Base-by-base conservation (phyloP, 73 alveolate species). In the Paraurostyla sp. region DNA sequence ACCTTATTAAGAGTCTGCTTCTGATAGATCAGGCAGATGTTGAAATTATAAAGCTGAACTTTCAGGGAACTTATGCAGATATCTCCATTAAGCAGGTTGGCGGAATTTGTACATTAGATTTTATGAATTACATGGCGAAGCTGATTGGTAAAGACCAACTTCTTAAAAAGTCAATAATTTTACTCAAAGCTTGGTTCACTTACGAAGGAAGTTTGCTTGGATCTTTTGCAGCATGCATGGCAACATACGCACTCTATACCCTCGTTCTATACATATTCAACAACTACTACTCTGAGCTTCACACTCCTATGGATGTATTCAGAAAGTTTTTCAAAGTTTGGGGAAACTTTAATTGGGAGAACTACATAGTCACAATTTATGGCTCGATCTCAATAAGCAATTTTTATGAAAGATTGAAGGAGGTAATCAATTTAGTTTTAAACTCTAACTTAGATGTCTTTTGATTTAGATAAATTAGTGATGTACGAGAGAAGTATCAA, bases 171-270 rank as follows among this genome's bases (percentile, higher is more conserved):
- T 82, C 97, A 51, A 71, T 96, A 45, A 52, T 96, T 50, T 54
- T 96, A 52, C 65, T 93, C 58, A 96, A 96, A 87, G 95, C 98
- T 25, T 96, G 99, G 98, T 96, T 96, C 71, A 84, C 91, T 71
- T 96, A 95, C 85, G 96, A 96, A 73, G 94, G 96, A 57, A 62
- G 92, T 13, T 65, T 96, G 69, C 73, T 96, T 33, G 99, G 99
- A 23, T 92, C 98, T n/a, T 73, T 80, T 57, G 86, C 87, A 30
- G 97, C 97, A 23, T 93, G 95, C 48, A 84, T 96, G 87, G 93
- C 97, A 29, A 91, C 98, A 29, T 96, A 96, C 84, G 97, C 98
- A 15, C 76, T 96, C 71, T 98, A 96, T 81, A 93, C 91, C 9
- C 82, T 96, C 76, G 92, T 96, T 16, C 76, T 96, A 18, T 93